Evolutionary conservation across 2,329 filamentous ascomycete species (phyloP).

Genomic region (Septoria petroselini): DNA sequence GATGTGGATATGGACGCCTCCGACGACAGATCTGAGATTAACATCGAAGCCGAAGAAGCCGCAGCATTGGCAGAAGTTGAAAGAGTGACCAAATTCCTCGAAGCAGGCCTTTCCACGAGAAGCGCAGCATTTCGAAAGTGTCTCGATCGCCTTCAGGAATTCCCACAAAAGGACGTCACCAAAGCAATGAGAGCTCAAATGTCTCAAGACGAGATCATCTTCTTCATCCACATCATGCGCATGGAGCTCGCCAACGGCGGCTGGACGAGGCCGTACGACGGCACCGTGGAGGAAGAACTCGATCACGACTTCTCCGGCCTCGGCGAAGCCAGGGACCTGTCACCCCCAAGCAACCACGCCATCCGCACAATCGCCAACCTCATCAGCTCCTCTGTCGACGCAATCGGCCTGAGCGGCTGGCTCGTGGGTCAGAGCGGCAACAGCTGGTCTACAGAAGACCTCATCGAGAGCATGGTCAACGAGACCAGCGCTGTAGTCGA

Average conservation of each 20-base stretch:
- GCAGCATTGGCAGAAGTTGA: constrained; percentile 56
- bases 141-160: constrained; percentile 66
- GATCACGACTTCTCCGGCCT: constrained; percentile 60
- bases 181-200: constrained; percentile 56
- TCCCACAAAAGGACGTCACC: constrained; percentile 59
- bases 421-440: constrained; percentile 55
- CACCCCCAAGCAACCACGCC: constrained; percentile 60
- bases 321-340: constrained; percentile 50
- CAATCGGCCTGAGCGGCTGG: constrained; percentile 72
- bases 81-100: constrained; percentile 64
- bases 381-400: constrained; percentile 70
- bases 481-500: constrained; percentile 18
- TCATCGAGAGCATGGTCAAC: constrained; percentile 16
- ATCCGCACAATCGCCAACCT: constrained; percentile 70
- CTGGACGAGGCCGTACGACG: constrained; percentile 71
- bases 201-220: constrained; percentile 66
- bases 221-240: constrained; percentile 68
- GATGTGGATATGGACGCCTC: constrained; percentile 42
- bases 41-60: constrained; percentile 41
- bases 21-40: constrained; percentile 22
- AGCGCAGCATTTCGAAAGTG: constrained; percentile 64
- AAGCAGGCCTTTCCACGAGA: constrained; percentile 61
- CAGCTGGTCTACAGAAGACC: constrained; percentile 14
- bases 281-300: constrained; percentile 48
- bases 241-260: constrained; percentile 70